Conservation (phyloP, 2,329 filamentous ascomycete genomes). For the Cytospora paraplurivora region DNA sequence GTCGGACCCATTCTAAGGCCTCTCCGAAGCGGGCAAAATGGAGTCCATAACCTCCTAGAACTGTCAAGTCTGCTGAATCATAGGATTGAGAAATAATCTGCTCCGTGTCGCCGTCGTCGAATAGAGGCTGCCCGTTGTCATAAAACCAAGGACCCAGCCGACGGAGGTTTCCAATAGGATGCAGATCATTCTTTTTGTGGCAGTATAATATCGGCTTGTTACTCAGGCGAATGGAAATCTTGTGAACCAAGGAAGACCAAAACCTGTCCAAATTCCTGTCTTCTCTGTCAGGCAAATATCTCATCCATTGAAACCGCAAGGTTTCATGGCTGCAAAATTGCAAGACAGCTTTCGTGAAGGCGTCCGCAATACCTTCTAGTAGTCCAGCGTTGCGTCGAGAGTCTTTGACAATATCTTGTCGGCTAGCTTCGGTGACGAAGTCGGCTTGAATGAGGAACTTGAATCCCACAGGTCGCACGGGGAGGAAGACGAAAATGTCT, state of each 20-base stretch:
- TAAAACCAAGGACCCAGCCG: constrained; percentile 19
- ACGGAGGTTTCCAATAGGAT: constrained; percentile 15
- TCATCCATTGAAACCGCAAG: constrained; percentile 48
- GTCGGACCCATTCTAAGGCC: constrained; percentile 4
- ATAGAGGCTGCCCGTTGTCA: constrained; percentile 32
- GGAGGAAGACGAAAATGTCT: constrained; percentile 49
- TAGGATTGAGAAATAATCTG: constrained; percentile 28
- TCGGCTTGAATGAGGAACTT: constrained; percentile 55
- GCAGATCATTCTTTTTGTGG: constrained; percentile 11
- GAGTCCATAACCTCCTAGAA: constrained; percentile 16
- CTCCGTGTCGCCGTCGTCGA: constrained; percentile 29
- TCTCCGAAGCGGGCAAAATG: neutral
- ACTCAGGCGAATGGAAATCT: constrained; percentile 32
- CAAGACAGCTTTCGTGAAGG: constrained; percentile 43
- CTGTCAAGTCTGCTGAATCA: constrained; percentile 13
- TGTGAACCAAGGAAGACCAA: constrained; percentile 34
- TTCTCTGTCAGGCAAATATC: constrained; percentile 43
- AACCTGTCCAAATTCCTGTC: constrained; percentile 34
- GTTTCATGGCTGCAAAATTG: constrained; percentile 42
- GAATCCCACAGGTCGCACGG: constrained; percentile 46
- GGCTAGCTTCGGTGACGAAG: constrained; percentile 49
- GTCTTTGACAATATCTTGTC: constrained; percentile 44
- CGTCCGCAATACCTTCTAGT: constrained; percentile 39
- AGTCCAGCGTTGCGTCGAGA: constrained; percentile 45
- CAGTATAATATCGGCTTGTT: constrained; percentile 26